A percentile compares a stretch with the other conserved stretches of the same genome.
Conservation (phyloP, 2,329 filamentous ascomycete species). For the Xylaria polymorpha region DNA sequence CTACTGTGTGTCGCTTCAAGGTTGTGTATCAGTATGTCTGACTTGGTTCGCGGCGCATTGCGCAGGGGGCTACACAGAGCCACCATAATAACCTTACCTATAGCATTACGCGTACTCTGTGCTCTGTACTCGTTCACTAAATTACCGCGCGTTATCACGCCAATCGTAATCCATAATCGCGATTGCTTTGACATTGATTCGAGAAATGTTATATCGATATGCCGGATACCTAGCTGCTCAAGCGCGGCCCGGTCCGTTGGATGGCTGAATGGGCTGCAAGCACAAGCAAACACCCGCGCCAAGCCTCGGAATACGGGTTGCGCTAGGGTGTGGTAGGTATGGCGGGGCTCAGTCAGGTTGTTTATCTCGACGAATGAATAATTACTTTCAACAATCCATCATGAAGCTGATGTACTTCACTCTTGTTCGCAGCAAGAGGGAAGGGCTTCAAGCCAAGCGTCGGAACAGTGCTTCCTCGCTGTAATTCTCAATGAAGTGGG, state of each 20-base stretch:
- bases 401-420: too few species aligned
- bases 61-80: not conserved
- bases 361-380: too few species aligned
- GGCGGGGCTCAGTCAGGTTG: too few species aligned
- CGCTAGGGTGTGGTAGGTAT: too few species aligned
- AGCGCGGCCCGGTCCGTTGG: constrained; percentile 5
- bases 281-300: too few species aligned
- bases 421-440: too few species aligned
- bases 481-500: too few species aligned
- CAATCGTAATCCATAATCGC: not conserved
- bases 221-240: not conserved
- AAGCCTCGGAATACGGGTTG: too few species aligned
- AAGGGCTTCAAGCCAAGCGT: too few species aligned
- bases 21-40: not conserved
- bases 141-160: not conserved
- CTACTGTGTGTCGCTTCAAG: too few species aligned
- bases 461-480: too few species aligned
- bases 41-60: not conserved
- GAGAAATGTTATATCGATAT: not conserved
- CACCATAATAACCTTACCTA: not conserved
- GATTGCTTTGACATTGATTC: not conserved
- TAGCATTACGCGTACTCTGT: not conserved
- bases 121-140: not conserved
- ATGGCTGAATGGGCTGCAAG: not conserved
- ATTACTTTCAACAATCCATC: too few species aligned